Conservation (phyloP, 2,329 filamentous ascomycete genomes). For the Fusarium brachygibbosum region DNA sequence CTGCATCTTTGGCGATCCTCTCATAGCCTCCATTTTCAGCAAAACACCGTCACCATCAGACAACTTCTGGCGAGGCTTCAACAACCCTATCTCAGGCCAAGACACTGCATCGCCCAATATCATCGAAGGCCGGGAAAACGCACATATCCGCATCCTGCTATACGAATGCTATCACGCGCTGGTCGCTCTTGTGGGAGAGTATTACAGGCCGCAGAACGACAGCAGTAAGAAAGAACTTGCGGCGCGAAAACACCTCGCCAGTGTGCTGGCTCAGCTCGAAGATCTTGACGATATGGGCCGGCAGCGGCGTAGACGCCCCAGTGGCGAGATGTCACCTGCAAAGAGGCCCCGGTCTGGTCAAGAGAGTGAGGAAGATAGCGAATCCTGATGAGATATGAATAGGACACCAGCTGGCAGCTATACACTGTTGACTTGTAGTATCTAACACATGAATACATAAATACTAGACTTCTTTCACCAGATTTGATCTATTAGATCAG, state of each 20-base stretch:
- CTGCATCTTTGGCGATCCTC: conserved; percentile 71
- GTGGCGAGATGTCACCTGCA: conserved; percentile 59
- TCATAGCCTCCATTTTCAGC: conserved; percentile 65
- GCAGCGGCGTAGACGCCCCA: conserved; percentile 53
- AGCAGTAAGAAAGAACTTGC: conserved; percentile 66
- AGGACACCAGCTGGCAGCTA: not conserved
- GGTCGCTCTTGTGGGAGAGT: conserved; percentile 66
- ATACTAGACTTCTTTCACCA: conserved; percentile 17
- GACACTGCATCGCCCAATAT: conserved; percentile 40
- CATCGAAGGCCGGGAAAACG: conserved; percentile 61
- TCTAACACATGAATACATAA: conserved; percentile 12
- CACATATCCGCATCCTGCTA: conserved; percentile 63
- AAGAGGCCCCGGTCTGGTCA: conserved; percentile 58
- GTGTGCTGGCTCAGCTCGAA: conserved; percentile 62
- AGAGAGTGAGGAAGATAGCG: conserved; percentile 37
- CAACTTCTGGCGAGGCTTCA: conserved; percentile 64
- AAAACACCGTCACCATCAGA: conserved; percentile 58
- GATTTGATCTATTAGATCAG: not conserved
- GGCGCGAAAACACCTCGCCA: conserved; percentile 65
- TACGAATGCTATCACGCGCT: conserved; percentile 71
- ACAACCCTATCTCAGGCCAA: conserved; percentile 38
- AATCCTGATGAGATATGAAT: conserved; percentile 10
- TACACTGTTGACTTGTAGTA: not conserved
- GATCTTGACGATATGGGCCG: conserved; percentile 53
- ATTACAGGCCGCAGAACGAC: conserved; percentile 65